These are phyloP conservation scores for Houttuynia cordata DNA, from an alignment of 164 flowering plant species.

Conservation along the genomic window DNA sequence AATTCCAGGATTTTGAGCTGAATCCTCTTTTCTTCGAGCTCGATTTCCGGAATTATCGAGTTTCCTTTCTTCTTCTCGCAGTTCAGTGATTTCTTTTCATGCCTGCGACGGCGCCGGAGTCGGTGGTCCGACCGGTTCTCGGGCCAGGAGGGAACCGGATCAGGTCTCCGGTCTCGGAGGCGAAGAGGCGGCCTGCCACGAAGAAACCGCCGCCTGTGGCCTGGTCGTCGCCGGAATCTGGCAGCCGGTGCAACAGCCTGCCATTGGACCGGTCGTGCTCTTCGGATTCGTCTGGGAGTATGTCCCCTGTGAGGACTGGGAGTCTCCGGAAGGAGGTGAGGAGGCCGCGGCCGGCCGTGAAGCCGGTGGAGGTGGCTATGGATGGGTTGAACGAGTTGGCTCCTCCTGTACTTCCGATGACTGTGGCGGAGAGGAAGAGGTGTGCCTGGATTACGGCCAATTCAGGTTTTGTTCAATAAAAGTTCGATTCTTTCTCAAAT, in stretches of 20 bases:
- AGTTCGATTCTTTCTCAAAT: not conserved
- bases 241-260: conserved; percentile 11
- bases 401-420: not conserved
- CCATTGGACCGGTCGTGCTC: conserved; percentile 34
- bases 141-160: conserved; percentile 8
- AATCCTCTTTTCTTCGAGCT: not conserved
- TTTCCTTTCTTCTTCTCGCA: not conserved
- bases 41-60: not conserved
- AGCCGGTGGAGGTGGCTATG: conserved; percentile 5
- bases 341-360: conserved; percentile 20
- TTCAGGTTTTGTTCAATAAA: conserved; percentile 25
- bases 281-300: conserved; percentile 38
- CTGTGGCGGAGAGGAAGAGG: conserved; percentile 31
- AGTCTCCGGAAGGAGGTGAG: conserved; percentile 18
- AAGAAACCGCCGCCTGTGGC: conserved; percentile 8
- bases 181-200: conserved; percentile 19
- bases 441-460: conserved; percentile 79
- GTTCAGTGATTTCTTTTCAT: not conserved
- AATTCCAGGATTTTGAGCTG: not conserved
- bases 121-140: conserved; percentile 12
- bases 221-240: conserved; percentile 21
- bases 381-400: not conserved
- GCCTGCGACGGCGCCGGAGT: conserved; percentile 19
- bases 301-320: conserved; percentile 22
- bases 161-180: conserved; percentile 2